Conservation (phyloP, 176 grass and related monocot genomes). For the Microstegium vimineum region DNA sequence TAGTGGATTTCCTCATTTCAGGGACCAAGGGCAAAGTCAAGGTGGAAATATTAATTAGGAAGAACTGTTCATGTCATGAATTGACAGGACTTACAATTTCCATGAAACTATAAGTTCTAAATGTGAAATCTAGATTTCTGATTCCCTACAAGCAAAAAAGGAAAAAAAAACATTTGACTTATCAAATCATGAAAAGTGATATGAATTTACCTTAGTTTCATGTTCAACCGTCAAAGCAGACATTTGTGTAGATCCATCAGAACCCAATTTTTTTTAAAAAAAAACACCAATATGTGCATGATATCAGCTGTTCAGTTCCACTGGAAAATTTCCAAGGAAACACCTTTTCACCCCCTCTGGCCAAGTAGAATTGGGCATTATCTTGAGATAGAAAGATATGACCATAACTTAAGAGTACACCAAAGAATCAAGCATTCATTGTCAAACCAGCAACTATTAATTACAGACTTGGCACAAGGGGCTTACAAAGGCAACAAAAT, state of each 20-base stretch:
- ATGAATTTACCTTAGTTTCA: background rate
- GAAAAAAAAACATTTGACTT: background rate
- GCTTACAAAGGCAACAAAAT: slow-evolving; percentile 45
- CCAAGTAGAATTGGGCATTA: slow-evolving; percentile 28
- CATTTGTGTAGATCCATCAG: slow-evolving; percentile 1
- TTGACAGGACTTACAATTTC: background rate
- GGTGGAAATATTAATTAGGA: background rate
- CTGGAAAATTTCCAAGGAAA: slow-evolving; percentile 10
- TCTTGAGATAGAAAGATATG: slow-evolving; percentile 25
- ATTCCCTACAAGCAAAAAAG: background rate
- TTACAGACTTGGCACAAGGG: slow-evolving; percentile 43
- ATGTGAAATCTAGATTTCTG: background rate
- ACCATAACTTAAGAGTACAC: slow-evolving; percentile 29
- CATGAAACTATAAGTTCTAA: background rate
- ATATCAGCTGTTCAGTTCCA: slow-evolving; percentile 2
- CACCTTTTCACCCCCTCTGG: background rate
- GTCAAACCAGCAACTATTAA: slow-evolving; percentile 40
- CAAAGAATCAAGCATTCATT: slow-evolving; percentile 35
- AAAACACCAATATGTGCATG: slow-evolving; percentile 6
- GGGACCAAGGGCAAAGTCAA: background rate
- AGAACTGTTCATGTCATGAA: background rate
- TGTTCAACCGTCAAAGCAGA: background rate
- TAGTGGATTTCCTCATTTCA: background rate
- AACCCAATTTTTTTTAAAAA: background rate
- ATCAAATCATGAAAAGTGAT: slow-evolving; percentile 9